Evolutionary conservation across 1,284 basidiomycete genomes (phyloP).

Genomic region (Ustanciosporium gigantosporum): DNA sequence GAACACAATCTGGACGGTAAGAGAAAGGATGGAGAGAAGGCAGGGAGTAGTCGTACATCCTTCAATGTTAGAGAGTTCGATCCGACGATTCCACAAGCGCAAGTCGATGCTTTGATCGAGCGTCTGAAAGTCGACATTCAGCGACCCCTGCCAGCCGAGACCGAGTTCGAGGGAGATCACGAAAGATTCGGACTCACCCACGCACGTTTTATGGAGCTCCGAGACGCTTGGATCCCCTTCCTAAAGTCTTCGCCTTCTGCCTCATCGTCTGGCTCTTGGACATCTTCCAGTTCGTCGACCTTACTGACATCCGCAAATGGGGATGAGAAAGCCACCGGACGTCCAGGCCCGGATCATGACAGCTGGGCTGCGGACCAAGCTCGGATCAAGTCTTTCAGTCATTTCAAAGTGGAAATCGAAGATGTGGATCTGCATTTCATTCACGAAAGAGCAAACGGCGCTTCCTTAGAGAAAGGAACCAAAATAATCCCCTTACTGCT

Average conservation of each 20-base stretch:
- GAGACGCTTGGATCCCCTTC: slow-evolving; percentile 34
- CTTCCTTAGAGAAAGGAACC: slow-evolving; percentile 3
- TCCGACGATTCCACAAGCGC: slow-evolving; percentile 13
- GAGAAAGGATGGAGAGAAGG: too few relatives aligned
- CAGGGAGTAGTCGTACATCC: background rate
- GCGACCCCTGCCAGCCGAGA: slow-evolving; percentile 14
- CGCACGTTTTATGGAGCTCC: slow-evolving; percentile 23
- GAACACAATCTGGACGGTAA: slow-evolving; percentile 13
- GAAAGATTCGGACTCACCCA: slow-evolving; percentile 38
- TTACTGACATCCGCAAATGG: background rate
- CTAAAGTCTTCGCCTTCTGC: slow-evolving; percentile 4
- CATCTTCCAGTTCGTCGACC: background rate
- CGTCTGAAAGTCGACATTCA: slow-evolving; percentile 13
- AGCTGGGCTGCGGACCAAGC: slow-evolving; percentile 40
- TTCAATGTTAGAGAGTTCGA: slow-evolving; percentile 20
- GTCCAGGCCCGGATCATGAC: slow-evolving; percentile 41
- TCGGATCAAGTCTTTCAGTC: slow-evolving; percentile 35
- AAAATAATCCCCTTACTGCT: slow-evolving; percentile 60
- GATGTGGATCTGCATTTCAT: slow-evolving; percentile 56
- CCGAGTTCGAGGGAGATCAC: slow-evolving; percentile 32
- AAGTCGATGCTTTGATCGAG: slow-evolving; percentile 18
- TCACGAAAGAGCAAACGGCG: slow-evolving; percentile 41
- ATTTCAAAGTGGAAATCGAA: slow-evolving; percentile 46
- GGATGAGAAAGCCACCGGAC: background rate
- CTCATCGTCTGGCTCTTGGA: slow-evolving; percentile 1